Conservation (phyloP, 495 filamentous ascomycete species). For the Aspergillus sclerotioniger region DNA sequence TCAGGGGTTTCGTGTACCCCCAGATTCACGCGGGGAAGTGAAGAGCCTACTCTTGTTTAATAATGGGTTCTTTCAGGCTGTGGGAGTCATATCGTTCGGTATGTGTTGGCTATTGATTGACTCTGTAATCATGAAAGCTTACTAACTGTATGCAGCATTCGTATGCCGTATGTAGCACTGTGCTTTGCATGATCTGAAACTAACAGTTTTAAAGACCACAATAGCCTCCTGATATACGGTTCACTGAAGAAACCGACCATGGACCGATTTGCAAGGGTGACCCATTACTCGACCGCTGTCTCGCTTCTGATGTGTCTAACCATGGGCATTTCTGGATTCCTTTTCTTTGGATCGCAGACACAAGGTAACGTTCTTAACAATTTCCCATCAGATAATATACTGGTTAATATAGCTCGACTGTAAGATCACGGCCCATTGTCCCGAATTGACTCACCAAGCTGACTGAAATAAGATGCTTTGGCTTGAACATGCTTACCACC, state of each 20-base stretch:
- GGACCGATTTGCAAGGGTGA: conserved; percentile 87
- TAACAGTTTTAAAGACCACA: conserved; percentile 64
- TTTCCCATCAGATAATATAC: conserved; percentile 81
- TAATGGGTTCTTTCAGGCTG: conserved; percentile 86
- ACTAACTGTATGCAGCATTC: conserved; percentile 62
- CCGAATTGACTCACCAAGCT: conserved; percentile 12
- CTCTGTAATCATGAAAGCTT: neutral
- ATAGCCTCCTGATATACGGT: conserved; percentile 94
- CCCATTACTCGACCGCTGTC: conserved; percentile 84
- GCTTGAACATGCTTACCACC: conserved; percentile 97
- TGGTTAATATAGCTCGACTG: conserved; percentile 93
- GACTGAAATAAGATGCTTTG: conserved; percentile 63
- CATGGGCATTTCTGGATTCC: conserved; percentile 86
- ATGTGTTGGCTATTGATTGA: conserved; percentile 22
- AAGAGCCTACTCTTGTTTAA: conserved; percentile 68
- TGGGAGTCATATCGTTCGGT: conserved; percentile 98
- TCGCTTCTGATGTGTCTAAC: conserved; percentile 85
- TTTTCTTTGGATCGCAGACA: conserved; percentile 89
- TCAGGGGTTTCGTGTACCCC: conserved; percentile 71
- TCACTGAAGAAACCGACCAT: conserved; percentile 91
- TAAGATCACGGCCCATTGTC: conserved; percentile 28
- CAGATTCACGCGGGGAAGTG: conserved; percentile 66
- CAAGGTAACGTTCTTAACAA: conserved; percentile 97
- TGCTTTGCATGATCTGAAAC: neutral
- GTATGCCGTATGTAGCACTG: conserved; percentile 66